Evolutionary conservation across 148 eudicot genomes (phyloP), one percentile per base, ranked within the genome.

Genomic region (Chenopodium formosanum): DNA sequence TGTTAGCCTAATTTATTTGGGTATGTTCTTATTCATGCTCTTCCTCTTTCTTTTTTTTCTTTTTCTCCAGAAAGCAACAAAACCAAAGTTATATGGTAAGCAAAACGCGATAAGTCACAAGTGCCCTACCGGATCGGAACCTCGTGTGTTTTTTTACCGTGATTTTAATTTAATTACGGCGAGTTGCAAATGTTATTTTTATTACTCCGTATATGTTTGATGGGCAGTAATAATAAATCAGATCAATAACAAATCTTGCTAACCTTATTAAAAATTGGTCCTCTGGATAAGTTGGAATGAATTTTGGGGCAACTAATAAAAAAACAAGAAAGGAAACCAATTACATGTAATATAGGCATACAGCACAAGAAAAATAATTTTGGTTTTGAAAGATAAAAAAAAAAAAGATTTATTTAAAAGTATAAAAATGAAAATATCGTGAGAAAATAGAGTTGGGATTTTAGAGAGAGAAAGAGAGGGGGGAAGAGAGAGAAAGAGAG

Each of bases 1-100:
- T 31, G 20, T 46, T 78, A 72, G 23, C 70, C 82, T 73, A 71
- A 79, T 56, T 34, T 40, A 65, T 69, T 14, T 53, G 64, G 25
- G 66, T 50, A 50, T 9, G 14, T 50, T 9, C 14, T 11, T 12
- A 50, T 10, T 75, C 44, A 11, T 69, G 56, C 20, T 68, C 23
- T 40, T 78, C 34, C 27, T 9, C 14, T 44, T 17, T 13, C 8
- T 19, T 11, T 50, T 31, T 67, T 50, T 13, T 50, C 53, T 9
- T 50, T 67, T 47, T 25, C 63, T 29, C 74, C 50, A 22, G 20
- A 69, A 69, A 32, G 31, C 66, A 79, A 22, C 75, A 52, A 70
- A 31, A 69, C 70, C 22, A 78, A 31, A n/a, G 32, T 70, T 48
- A 9, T 48, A 40, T 40, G 44, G 44, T 40, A 40, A 40, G 44